phyloP scores from a whole-genome alignment of 2,329 filamentous ascomycete species.

The Trichoderma atrobrunneum region DNA sequence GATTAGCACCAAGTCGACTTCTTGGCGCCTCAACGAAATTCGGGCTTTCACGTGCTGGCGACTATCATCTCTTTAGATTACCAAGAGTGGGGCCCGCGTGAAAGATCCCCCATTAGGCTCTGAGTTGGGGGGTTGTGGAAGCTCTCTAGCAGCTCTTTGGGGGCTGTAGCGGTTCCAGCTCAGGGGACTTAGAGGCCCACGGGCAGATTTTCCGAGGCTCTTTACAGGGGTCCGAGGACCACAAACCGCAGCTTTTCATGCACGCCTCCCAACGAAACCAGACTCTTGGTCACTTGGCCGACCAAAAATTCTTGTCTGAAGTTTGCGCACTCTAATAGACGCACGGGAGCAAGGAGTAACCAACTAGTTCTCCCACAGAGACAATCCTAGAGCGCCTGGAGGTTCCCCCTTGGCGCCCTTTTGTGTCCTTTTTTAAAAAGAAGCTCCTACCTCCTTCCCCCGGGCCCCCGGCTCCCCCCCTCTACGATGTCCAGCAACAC shows the following conservation, averaged over 20 bases:
- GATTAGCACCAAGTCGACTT: not conserved
- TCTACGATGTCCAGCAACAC: slow-evolving; percentile 34
- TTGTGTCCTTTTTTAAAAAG: slow-evolving; percentile 1
- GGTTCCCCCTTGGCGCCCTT: not conserved
- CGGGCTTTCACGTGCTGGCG: slow-evolving; percentile 17
- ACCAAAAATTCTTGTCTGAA: slow-evolving; percentile 12
- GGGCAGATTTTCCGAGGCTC: slow-evolving; percentile 20
- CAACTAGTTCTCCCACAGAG: slow-evolving; percentile 12
- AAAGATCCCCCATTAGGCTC: slow-evolving; percentile 6
- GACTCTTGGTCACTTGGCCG: slow-evolving; percentile 17
- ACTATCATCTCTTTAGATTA: not conserved
- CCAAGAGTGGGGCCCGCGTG: not conserved
- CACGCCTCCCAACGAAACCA: slow-evolving; percentile 21
- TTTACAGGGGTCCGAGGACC: slow-evolving; percentile 15
- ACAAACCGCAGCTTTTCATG: slow-evolving; percentile 18
- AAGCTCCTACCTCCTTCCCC: slow-evolving; percentile 9
- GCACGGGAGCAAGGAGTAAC: slow-evolving; percentile 17
- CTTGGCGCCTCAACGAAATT: slow-evolving; percentile 15
- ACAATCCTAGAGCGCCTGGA: not conserved
- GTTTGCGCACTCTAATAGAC: slow-evolving; percentile 18
- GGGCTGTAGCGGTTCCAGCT: slow-evolving; percentile 16
- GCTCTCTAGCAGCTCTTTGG: slow-evolving; percentile 5
- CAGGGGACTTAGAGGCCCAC: slow-evolving; percentile 18
- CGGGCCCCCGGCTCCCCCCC: slow-evolving; percentile 3
- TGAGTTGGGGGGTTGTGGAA: not conserved